Percentiles rank a stretch among this genome's conserved stretches.
These are phyloP conservation scores for Sporothrix phasma DNA, from an alignment of 2,329 filamentous ascomycete genomes.

Conservation along the genomic window DNA sequence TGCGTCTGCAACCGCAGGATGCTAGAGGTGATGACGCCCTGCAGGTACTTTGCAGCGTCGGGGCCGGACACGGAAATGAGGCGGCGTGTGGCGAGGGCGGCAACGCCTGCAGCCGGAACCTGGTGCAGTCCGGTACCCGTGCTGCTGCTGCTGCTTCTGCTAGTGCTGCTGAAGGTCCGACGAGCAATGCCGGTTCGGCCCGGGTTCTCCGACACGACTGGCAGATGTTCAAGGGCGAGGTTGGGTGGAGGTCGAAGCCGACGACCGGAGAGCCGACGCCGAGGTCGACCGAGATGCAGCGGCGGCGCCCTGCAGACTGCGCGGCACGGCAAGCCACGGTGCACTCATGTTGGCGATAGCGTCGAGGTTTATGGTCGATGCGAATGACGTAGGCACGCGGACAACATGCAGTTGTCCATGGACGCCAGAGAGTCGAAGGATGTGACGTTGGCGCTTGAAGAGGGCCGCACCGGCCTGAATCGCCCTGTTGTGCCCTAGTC, in stretches of 20 bases:
- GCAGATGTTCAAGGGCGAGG: background rate
- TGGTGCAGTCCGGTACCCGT: slow-evolving; percentile 18
- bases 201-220: background rate
- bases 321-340: background rate
- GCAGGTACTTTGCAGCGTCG: slow-evolving; percentile 75
- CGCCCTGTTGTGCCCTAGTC: too few species aligned
- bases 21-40: slow-evolving; percentile 74
- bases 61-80: slow-evolving; percentile 72
- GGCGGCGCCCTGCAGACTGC: background rate
- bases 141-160: too few species aligned
- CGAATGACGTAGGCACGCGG: background rate
- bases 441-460: background rate
- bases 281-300: background rate
- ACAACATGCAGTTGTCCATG: background rate
- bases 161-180: slow-evolving; percentile 3
- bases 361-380: too few species aligned
- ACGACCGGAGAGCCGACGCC: slow-evolving; percentile 6
- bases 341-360: background rate
- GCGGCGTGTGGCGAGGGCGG: slow-evolving; percentile 59
- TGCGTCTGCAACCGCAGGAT: slow-evolving; percentile 33
- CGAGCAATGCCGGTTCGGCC: background rate
- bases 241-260: background rate
- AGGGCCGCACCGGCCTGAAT: background rate
- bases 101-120: slow-evolving; percentile 38
- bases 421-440: background rate